These are phyloP conservation scores for Phytophthora nicotianae DNA, from an alignment of 352 stramenopile species.

Conservation along the genomic window DNA sequence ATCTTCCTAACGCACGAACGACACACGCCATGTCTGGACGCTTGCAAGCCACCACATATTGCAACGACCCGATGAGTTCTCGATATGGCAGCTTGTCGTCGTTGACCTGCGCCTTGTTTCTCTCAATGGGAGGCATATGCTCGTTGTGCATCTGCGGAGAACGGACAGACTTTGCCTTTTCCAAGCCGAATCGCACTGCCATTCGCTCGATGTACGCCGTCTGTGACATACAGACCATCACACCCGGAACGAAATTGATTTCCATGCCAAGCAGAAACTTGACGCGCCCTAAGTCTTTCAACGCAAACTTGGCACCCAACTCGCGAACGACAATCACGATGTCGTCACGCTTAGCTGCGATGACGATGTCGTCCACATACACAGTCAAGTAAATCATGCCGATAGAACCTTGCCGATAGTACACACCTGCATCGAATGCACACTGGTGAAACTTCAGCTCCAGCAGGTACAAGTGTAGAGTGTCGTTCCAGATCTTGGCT, in stretches of 20 bases:
- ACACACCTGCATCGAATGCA: background rate
- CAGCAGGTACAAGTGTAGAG: background rate
- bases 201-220: constrained; percentile 3
- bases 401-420: background rate
- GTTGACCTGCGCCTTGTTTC: background rate
- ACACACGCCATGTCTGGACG: background rate
- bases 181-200: background rate
- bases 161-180: background rate
- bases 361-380: background rate
- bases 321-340: background rate
- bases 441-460: background rate
- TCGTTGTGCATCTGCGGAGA: background rate
- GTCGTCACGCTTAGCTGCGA: background rate
- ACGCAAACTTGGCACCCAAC: background rate
- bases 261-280: constrained; percentile 8
- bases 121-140: background rate
- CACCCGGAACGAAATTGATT: constrained; percentile 5
- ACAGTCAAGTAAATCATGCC: background rate
- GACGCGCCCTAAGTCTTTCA: constrained; percentile 11
- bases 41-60: background rate
- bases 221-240: constrained; percentile 10
- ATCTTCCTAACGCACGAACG: background rate
- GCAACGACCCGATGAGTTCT: background rate
- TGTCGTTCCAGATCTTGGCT: background rate
- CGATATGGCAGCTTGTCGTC: background rate